Conservation (phyloP, 2,329 filamentous ascomycete species). For the Thelonectria blattea region DNA sequence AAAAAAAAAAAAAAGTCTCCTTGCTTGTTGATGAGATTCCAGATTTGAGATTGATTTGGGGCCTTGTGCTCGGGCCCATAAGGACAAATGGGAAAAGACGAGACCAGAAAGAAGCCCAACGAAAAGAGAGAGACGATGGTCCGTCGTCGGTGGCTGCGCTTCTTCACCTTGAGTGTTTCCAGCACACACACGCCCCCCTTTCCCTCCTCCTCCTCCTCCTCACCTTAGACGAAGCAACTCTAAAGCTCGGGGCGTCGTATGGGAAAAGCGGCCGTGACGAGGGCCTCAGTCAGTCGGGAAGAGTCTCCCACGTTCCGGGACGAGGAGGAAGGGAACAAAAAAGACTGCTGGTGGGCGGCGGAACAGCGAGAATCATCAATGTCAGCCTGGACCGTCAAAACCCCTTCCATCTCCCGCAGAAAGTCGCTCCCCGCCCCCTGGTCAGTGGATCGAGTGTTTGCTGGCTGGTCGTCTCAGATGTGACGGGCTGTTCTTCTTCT, state of each 20-base stretch:
- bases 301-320: neutral
- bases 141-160: neutral
- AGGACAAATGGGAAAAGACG: neutral
- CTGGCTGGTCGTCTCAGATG: conserved; percentile 29
- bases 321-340: too few species aligned
- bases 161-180: conserved; percentile 9
- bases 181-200: conserved; percentile 3
- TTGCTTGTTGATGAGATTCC: neutral
- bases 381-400: conserved; percentile 13
- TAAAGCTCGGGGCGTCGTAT: neutral
- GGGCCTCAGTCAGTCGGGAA: neutral
- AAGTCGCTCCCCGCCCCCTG: conserved; percentile 1
- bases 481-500: conserved; percentile 13
- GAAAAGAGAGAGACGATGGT: too few species aligned
- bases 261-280: neutral
- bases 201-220: neutral
- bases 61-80: conserved; percentile 1
- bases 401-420: conserved; percentile 38
- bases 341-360: too few species aligned
- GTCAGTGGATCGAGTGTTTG: neutral
- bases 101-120: too few species aligned
- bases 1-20: neutral
- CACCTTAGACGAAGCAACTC: conserved; percentile 6
- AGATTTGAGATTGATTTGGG: conserved; percentile 6
- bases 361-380: neutral